Evolutionary conservation across 108 stramenopile genomes (phyloP).

Genomic region (Pseudonitzschia pungens): DNA sequence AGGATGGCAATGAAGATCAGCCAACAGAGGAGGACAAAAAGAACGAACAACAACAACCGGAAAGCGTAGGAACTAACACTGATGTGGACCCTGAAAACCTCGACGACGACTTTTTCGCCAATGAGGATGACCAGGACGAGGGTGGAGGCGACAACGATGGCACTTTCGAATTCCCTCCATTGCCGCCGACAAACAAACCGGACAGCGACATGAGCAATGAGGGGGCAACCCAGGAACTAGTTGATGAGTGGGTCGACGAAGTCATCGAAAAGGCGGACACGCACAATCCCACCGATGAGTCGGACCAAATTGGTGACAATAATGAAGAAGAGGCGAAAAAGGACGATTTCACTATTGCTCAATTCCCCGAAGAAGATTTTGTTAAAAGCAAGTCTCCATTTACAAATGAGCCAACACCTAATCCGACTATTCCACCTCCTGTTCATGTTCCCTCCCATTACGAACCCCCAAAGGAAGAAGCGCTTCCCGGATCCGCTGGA

Average conservation of each 20-base stretch:
- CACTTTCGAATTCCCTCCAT: slow-evolving; percentile 7
- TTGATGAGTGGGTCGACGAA: neutral
- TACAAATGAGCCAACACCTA: neutral
- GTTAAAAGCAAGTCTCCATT: neutral
- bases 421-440: neutral
- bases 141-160: neutral
- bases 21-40: neutral
- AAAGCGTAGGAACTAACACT: neutral
- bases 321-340: neutral
- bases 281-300: neutral
- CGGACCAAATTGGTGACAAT: neutral
- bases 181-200: neutral
- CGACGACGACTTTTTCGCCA: slow-evolving; percentile 16
- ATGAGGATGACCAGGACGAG: neutral
- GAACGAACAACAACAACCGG: slow-evolving; percentile 5
- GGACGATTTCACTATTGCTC: neutral
- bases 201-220: neutral
- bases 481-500: neutral
- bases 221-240: neutral
- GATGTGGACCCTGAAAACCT: slow-evolving; percentile 8
- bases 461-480: slow-evolving; percentile 9
- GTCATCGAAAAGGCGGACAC: neutral
- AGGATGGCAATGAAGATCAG: neutral
- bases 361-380: neutral
- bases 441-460: slow-evolving; percentile 1